Evolutionary conservation across 345 rosid genomes (phyloP).

Genomic region (Abelmoschus esculentus): DNA sequence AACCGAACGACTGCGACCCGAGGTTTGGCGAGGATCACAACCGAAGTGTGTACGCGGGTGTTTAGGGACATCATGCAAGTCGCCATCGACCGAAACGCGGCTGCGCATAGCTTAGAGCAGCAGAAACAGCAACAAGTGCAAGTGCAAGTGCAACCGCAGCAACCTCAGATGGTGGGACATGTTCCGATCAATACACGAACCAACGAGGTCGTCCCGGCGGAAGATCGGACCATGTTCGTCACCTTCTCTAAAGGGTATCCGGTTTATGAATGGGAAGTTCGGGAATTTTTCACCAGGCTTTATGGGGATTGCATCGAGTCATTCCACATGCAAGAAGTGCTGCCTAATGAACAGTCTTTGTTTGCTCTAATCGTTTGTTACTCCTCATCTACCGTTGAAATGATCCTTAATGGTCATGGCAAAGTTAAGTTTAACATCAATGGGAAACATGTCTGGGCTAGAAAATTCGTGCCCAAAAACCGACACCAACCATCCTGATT

Average conservation of each 20-base stretch:
- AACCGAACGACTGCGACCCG: conserved; percentile 15
- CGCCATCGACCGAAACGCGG: conserved; percentile 22
- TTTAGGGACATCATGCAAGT: conserved; percentile 32
- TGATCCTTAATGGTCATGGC: conserved; percentile 24
- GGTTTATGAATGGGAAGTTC: conserved; percentile 41
- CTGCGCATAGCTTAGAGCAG: conserved; percentile 6
- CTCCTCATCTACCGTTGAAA: conserved; percentile 15
- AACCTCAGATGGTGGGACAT: background rate
- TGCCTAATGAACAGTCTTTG: conserved; percentile 30
- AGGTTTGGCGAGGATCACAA: conserved; percentile 23
- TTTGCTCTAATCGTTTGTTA: conserved; percentile 40
- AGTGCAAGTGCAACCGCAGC: background rate
- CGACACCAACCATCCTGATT: background rate
- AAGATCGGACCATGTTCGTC: conserved; percentile 49
- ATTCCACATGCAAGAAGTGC: conserved; percentile 46
- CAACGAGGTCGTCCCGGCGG: conserved; percentile 16
- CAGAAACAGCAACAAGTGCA: background rate
- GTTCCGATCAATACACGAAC: background rate
- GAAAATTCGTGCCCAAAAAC: conserved; percentile 45
- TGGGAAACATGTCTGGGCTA: conserved; percentile 65
- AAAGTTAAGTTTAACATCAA: conserved; percentile 52
- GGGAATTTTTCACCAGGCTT: conserved; percentile 28
- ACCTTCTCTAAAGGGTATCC: conserved; percentile 64
- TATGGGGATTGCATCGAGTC: conserved; percentile 49
- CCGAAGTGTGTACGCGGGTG: conserved; percentile 33